Percentiles rank a stretch among this genome's conserved stretches.
Evolutionary conservation across 2,329 filamentous ascomycete genomes (phyloP).

Genomic region (Epichloe glyceriae): DNA sequence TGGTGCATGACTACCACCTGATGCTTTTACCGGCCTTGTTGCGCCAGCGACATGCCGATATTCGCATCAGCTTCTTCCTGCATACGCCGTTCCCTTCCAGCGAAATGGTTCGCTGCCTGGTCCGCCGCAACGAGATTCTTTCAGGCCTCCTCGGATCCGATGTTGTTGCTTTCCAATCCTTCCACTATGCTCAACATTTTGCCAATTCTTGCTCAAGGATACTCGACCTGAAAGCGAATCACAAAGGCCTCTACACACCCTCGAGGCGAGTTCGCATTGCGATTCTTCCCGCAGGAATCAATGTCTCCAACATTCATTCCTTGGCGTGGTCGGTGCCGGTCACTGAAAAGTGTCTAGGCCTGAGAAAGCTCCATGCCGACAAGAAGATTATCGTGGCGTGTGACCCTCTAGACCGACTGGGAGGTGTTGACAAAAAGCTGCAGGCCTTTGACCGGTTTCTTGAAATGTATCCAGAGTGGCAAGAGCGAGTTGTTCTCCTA

Average conservation of each 20-base stretch:
- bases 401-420: slow-evolving; percentile 81
- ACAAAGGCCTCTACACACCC: slow-evolving; percentile 77
- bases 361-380: slow-evolving; percentile 63
- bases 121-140: slow-evolving; percentile 74
- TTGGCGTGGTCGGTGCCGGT: slow-evolving; percentile 58
- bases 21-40: slow-evolving; percentile 79
- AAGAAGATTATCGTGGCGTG: slow-evolving; percentile 90
- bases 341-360: slow-evolving; percentile 56
- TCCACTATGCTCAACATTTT: slow-evolving; percentile 88
- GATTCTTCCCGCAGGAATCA: slow-evolving; percentile 46
- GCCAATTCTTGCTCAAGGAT: slow-evolving; percentile 84
- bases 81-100: slow-evolving; percentile 91
- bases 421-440: slow-evolving; percentile 84
- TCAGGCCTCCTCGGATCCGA: slow-evolving; percentile 82
- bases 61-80: slow-evolving; percentile 87
- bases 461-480: slow-evolving; percentile 79
- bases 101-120: slow-evolving; percentile 82
- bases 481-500: slow-evolving; percentile 77
- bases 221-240: slow-evolving; percentile 71
- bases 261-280: slow-evolving; percentile 4
- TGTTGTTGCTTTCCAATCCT: slow-evolving; percentile 87
- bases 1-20: slow-evolving; percentile 89
- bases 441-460: slow-evolving; percentile 88
- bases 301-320: slow-evolving; percentile 61
- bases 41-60: slow-evolving; percentile 69